Conservation (phyloP, 192 early-diverging fungal genomes). For the Neocallimastix lanati region DNA sequence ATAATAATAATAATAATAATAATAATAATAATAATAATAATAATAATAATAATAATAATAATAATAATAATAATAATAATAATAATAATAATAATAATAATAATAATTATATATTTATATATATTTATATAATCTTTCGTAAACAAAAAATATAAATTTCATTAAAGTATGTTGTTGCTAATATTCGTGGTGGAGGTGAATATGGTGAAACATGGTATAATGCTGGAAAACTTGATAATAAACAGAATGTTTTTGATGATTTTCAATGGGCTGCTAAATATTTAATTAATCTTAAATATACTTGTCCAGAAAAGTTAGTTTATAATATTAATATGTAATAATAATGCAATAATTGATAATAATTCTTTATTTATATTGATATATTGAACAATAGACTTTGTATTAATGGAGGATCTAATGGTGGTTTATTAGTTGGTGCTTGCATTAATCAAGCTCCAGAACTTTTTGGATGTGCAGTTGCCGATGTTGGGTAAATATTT, state of each 20-base stretch:
- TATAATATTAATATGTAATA: conserved; percentile 34
- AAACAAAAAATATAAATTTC: too few species aligned
- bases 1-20: too few species aligned
- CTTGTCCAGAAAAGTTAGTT: conserved; percentile 23
- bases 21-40: too few species aligned
- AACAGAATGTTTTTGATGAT: conserved; percentile 60
- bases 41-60: too few species aligned
- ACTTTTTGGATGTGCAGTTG: conserved; percentile 41
- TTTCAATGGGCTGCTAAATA: conserved; percentile 51
- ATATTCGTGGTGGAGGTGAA: conserved; percentile 55
- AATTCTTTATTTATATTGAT: too few species aligned
- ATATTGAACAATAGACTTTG: too few species aligned
- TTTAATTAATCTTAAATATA: conserved; percentile 34
- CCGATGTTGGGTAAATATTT: conserved; percentile 25
- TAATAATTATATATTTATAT: background rate
- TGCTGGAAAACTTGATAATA: conserved; percentile 29
- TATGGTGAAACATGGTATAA: conserved; percentile 32
- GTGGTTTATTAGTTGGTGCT: conserved; percentile 46
- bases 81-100: background rate
- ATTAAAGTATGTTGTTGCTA: conserved; percentile 22
- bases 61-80: too few species aligned
- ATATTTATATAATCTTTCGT: too few species aligned
- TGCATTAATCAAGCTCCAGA: conserved; percentile 59
- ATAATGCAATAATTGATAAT: too few species aligned
- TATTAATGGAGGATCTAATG: conserved; percentile 26